phyloP scores from a whole-genome alignment of 2,329 filamentous ascomycete species.

The Cladophialophora yegresii region DNA sequence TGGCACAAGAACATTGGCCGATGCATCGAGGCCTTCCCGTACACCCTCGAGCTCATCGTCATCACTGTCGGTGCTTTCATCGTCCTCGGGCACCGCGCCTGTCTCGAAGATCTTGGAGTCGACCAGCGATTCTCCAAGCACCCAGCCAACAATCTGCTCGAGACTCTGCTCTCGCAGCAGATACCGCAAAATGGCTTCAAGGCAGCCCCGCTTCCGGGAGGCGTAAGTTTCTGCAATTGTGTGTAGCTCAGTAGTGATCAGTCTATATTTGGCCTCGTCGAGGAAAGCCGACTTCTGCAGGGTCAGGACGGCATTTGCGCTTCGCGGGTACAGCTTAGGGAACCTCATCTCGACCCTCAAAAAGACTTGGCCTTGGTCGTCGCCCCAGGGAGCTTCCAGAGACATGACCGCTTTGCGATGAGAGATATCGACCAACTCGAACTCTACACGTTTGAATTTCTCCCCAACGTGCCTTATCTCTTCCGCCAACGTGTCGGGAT shows the following conservation, averaged over 20 bases:
- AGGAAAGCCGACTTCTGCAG: conserved; percentile 61
- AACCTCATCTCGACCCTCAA: conserved; percentile 61
- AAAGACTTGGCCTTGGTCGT: conserved; percentile 55
- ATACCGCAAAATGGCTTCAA: conserved; percentile 65
- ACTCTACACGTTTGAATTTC: conserved; percentile 62
- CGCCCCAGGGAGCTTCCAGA: conserved; percentile 62
- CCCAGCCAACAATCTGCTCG: conserved; percentile 58
- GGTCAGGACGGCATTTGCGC: conserved; percentile 54
- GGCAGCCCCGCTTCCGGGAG: conserved; percentile 55
- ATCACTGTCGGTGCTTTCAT: conserved; percentile 82
- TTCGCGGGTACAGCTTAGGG: conserved; percentile 57
- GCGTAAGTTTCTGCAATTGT: conserved; percentile 59
- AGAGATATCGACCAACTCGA: conserved; percentile 60
- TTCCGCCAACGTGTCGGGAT: conserved; percentile 58
- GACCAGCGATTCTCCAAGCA: conserved; percentile 62
- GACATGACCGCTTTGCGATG: conserved; percentile 58
- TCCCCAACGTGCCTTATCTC: conserved; percentile 64
- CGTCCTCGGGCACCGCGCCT: conserved; percentile 63
- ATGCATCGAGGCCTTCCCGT: conserved; percentile 40
- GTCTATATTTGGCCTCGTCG: conserved; percentile 53
- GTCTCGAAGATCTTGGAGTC: conserved; percentile 49
- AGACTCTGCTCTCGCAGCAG: conserved; percentile 61
- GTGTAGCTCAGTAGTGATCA: conserved; percentile 55
- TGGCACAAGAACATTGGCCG: conserved; percentile 64
- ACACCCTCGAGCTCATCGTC: conserved; percentile 39